Conservation (phyloP, 1,139 yeast genomes). For the Taiozyma onychis region DNA sequence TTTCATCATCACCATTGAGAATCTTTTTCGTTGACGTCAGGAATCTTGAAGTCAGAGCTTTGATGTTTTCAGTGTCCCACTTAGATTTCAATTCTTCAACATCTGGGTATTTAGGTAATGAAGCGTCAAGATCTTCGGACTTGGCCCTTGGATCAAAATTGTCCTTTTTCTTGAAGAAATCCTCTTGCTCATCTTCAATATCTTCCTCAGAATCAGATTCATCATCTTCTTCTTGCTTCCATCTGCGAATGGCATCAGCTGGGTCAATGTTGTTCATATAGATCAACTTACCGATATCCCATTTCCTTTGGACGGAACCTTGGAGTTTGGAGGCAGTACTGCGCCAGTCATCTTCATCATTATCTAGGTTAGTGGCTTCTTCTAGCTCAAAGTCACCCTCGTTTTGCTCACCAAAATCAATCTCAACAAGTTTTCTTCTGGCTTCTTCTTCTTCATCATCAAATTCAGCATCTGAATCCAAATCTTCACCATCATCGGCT, state of each 20-base stretch:
- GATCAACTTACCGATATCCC: constrained; percentile 79
- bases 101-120: constrained; percentile 35
- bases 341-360: constrained; percentile 40
- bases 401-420: constrained; percentile 43
- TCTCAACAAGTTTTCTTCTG: constrained; percentile 36
- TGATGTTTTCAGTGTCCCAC: constrained; percentile 49
- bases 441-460: constrained; percentile 30
- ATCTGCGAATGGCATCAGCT: constrained; percentile 65
- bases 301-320: constrained; percentile 42
- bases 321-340: constrained; percentile 42
- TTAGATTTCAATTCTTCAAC: constrained; percentile 46
- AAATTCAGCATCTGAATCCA: constrained; percentile 35
- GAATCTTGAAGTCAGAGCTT: constrained; percentile 50
- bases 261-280: constrained; percentile 77
- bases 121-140: constrained; percentile 29
- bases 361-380: constrained; percentile 43
- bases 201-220: constrained; percentile 41
- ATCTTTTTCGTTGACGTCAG: constrained; percentile 59
- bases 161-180: constrained; percentile 55
- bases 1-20: constrained; percentile 32
- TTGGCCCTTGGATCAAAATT: constrained; percentile 12
- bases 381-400: constrained; percentile 35
- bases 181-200: constrained; percentile 59
- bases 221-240: constrained; percentile 52
- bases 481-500: constrained; percentile 43